These are phyloP conservation scores for Calocybe gangraenosa DNA, from an alignment of 768 basidiomycete genomes.

Conservation along the genomic window DNA sequence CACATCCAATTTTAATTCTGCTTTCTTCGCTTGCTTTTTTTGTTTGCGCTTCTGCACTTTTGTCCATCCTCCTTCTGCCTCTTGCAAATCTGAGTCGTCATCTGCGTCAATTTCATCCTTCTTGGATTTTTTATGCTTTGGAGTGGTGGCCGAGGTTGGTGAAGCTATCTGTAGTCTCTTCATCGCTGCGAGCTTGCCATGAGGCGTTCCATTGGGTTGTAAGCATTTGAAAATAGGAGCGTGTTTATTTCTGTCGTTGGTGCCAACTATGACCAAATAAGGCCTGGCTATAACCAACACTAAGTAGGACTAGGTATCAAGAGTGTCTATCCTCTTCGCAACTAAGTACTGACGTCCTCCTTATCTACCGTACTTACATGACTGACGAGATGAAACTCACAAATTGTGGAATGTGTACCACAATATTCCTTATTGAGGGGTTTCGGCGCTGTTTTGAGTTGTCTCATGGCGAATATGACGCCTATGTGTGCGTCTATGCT, in stretches of 20 bases:
- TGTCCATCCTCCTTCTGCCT: slow-evolving; percentile 46
- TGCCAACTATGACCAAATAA: no score
- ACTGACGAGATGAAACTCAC: no score
- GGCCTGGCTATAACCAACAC: no score
- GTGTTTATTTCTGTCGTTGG: not conserved
- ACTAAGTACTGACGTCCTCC: not conserved
- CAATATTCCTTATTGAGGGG: no score
- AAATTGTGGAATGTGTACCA: no score
- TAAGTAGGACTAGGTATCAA: no score
- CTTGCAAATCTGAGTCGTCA: slow-evolving; percentile 5
- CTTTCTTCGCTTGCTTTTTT: slow-evolving; percentile 57
- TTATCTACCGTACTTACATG: not conserved
- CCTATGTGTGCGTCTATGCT: no score
- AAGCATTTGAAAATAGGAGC: no score
- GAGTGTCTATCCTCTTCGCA: not conserved
- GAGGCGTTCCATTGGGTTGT: no score
- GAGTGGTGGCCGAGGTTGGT: slow-evolving; percentile 4
- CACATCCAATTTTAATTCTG: slow-evolving; percentile 57
- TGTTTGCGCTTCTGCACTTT: slow-evolving; percentile 70
- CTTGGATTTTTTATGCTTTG: slow-evolving; percentile 37
- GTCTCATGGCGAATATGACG: no score
- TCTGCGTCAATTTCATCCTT: slow-evolving; percentile 15
- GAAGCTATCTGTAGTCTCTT: slow-evolving; percentile 15
- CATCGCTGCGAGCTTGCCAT: not conserved
- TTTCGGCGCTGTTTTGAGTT: no score